Percentiles rank a stretch among this genome's conserved stretches.
phyloP scores from a whole-genome alignment of 805 yeast genomes.

The Cyberlindnera maritima region DNA sequence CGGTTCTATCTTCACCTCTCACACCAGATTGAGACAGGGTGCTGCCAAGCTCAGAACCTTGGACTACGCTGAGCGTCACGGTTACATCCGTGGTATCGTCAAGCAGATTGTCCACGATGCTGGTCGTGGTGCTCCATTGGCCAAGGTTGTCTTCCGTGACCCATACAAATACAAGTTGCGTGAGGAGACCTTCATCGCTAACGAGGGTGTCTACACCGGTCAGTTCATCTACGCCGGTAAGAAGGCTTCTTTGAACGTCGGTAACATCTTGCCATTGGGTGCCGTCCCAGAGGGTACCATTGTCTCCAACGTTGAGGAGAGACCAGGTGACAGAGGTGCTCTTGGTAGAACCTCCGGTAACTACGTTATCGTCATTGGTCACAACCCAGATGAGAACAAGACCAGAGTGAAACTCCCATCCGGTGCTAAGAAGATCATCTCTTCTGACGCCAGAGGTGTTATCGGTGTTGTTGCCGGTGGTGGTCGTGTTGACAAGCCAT shows the following conservation, averaged over 20 bases:
- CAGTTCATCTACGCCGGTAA: slow-evolving; percentile 99
- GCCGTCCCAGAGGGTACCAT: slow-evolving; percentile 99
- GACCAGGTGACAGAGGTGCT: slow-evolving; percentile 99
- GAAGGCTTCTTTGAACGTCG: slow-evolving; percentile 94
- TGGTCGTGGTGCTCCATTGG: slow-evolving; percentile 99
- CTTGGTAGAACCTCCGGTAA: slow-evolving; percentile 99
- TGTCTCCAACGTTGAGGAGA: slow-evolving; percentile 97
- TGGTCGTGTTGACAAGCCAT: slow-evolving; percentile 99
- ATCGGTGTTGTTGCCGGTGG: slow-evolving; percentile 99
- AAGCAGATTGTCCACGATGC: slow-evolving; percentile 99
- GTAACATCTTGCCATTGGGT: slow-evolving; percentile 96
- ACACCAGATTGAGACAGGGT: slow-evolving; percentile 99
- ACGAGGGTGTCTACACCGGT: slow-evolving; percentile 99
- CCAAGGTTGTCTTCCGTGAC: slow-evolving; percentile 98
- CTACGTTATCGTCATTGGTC: slow-evolving; percentile 98
- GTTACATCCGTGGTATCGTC: slow-evolving; percentile 99
- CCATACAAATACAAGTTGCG: slow-evolving; percentile 98
- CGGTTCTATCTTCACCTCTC: slow-evolving; percentile 99
- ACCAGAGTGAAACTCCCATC: slow-evolving; percentile 99
- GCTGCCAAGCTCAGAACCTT: slow-evolving; percentile 99
- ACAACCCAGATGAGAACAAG: slow-evolving; percentile 98
- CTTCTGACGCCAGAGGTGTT: slow-evolving; percentile 98
- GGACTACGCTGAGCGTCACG: slow-evolving; percentile 99
- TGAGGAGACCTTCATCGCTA: slow-evolving; percentile 98
- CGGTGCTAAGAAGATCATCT: slow-evolving; percentile 96